Evolutionary conservation across 805 yeast genomes (phyloP), one percentile per base, ranked within the genome.

Genomic region (Ogataea polymorpha): DNA sequence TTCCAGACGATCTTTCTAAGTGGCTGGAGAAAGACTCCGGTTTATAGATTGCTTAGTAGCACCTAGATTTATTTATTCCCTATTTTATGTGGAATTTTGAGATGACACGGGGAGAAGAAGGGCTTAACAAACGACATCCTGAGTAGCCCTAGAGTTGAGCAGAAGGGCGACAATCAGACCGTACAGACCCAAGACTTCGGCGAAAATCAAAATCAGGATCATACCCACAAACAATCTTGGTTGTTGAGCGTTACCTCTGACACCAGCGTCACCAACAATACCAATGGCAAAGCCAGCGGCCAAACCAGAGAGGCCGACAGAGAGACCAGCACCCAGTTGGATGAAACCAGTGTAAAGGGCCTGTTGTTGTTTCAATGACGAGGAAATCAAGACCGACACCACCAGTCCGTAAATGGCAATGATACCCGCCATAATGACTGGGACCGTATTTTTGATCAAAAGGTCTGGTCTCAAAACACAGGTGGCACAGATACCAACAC

Each of bases 211-310:
- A 30, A 40, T 40, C 34, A 40, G 30, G 30, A 40, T 40, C 43
- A 40, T 40, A 40, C 43, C 43, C 25, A 40, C 98, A 69, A 91
- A 91, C 62, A 91, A 79, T 77, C 96, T 86, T 66, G 97, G 97
- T 72, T 91, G 99, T 70, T 90, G 97, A 50, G 96, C 93, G 54
- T 90, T 83, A 70, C 96, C 96, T 76, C 98, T 86, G 44, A 91
- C 98, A 78, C 99, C 99, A 44, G 96, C 97, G 67, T 91, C 99
- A 68, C 99, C 99, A 55, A 91, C 99, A 55, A 91, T 91, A 73
- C 99, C 99, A 72, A 91, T 91, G 67, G 99, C 97, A 63, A 88
- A 91, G 56, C 99, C 99, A 52, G 97, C 96, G 63, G 98, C 97
- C 63, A 91, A 77, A 67, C 98, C 96, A 49, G 96, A 84, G 56